These are phyloP conservation scores for Seiridium cupressi DNA, from an alignment of 2,329 filamentous ascomycete species.

Conservation along the genomic window DNA sequence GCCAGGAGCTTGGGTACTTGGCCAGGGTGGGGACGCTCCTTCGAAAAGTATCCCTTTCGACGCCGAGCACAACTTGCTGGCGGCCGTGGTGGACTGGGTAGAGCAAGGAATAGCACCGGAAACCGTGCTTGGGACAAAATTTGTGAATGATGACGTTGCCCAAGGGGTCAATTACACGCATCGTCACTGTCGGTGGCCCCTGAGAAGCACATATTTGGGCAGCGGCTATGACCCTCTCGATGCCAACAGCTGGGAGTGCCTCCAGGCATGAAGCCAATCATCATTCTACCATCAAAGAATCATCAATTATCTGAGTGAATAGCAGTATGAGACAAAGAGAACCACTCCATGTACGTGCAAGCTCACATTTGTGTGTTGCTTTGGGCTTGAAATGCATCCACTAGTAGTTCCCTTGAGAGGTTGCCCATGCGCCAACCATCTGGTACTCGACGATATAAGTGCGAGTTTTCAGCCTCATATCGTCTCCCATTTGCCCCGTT, in stretches of 20 bases:
- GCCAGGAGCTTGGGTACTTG: slow-evolving; percentile 37
- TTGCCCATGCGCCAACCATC: too few species aligned
- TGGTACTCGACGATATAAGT: too few species aligned
- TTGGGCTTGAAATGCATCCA: too few species aligned
- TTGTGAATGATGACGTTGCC: slow-evolving; percentile 20
- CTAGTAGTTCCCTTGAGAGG: too few species aligned
- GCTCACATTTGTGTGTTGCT: too few species aligned
- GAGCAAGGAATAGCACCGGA: slow-evolving; percentile 40
- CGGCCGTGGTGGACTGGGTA: slow-evolving; percentile 48
- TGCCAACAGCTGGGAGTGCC: slow-evolving; percentile 28
- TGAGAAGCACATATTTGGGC: slow-evolving; percentile 28
- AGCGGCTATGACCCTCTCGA: slow-evolving; percentile 20
- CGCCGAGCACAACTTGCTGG: slow-evolving; percentile 41
- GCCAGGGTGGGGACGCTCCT: slow-evolving; percentile 16
- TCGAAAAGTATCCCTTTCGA: slow-evolving; percentile 24
- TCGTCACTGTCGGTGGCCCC: slow-evolving; percentile 33
- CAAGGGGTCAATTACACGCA: slow-evolving; percentile 27
- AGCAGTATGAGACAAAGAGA: too few species aligned
- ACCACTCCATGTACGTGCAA: too few species aligned
- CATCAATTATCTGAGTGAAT: too few species aligned
- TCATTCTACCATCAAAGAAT: too few species aligned
- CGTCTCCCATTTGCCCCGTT: too few species aligned
- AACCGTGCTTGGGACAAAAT: slow-evolving; percentile 33
- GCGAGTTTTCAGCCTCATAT: too few species aligned
- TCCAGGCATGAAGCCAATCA: neutral